Percentiles rank a stretch among this genome's conserved stretches.
Conservation (phyloP, 1,139 yeast genomes). For the Yamadazyma trypodendri region DNA sequence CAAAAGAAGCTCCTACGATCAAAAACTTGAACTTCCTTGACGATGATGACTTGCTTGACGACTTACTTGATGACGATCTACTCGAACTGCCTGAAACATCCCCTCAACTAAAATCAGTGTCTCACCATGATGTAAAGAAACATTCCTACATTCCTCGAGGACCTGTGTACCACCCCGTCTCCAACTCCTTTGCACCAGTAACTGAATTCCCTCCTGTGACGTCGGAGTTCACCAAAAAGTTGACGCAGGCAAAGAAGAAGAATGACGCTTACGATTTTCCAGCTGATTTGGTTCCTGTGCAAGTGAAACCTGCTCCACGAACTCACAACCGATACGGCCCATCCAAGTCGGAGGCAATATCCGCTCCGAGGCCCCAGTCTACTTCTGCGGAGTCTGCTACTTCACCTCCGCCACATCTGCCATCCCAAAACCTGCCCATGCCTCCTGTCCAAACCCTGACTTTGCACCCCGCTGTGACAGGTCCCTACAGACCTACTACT, state of each 20-base stretch:
- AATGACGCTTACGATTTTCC: slow-evolving; percentile 84
- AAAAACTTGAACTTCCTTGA: slow-evolving; percentile 16
- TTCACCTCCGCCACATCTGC: no score
- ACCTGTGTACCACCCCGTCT: no score
- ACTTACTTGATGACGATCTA: slow-evolving; percentile 19
- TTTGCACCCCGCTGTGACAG: no score
- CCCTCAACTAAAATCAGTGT: not conserved
- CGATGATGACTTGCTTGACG: slow-evolving; percentile 18
- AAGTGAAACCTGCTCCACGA: slow-evolving; percentile 35
- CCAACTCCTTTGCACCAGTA: not conserved
- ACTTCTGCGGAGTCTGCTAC: no score
- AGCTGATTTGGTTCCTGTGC: slow-evolving; percentile 46
- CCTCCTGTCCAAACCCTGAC: no score
- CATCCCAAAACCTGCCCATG: no score
- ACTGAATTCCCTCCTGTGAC: not conserved
- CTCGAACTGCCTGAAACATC: slow-evolving; percentile 5
- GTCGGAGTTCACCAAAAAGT: slow-evolving; percentile 20
- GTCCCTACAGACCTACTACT: no score
- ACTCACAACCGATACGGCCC: slow-evolving; percentile 25
- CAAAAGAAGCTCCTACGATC: no score
- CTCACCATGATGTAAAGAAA: not conserved
- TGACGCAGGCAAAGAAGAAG: slow-evolving; percentile 51
- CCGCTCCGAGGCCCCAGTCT: no score
- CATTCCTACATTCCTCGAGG: not conserved
- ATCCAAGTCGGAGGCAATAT: no score